A percentile compares a stretch with the other conserved stretches of the same genome.
phyloP scores from a whole-genome alignment of 1,284 basidiomycete species.

The Rhodotorula sp. region DNA sequence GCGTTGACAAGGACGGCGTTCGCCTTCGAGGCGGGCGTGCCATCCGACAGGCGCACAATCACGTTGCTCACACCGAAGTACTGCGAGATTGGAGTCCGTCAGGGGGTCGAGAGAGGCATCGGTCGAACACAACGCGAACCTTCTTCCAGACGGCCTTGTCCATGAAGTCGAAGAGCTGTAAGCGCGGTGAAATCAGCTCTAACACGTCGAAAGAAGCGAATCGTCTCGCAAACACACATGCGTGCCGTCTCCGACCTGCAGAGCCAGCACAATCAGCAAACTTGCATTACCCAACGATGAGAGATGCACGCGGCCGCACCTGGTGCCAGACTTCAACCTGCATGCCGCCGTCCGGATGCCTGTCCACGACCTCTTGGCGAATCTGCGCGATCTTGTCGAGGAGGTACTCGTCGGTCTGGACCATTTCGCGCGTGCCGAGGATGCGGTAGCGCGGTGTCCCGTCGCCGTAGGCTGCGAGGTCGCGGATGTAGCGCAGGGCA shows the following conservation, averaged over 20 bases:
- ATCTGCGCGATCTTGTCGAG: constrained; percentile 65
- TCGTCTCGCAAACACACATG: constrained; percentile 1
- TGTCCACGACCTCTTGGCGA: constrained; percentile 56
- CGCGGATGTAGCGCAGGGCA: constrained; percentile 34
- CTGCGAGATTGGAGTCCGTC: constrained; percentile 61
- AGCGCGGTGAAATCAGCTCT: not conserved
- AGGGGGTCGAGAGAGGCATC: not conserved
- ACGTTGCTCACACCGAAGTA: constrained; percentile 83
- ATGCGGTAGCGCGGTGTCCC: constrained; percentile 67
- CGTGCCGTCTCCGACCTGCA: constrained; percentile 23
- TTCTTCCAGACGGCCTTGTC: constrained; percentile 44
- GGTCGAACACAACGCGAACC: not conserved
- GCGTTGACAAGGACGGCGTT: constrained; percentile 85
- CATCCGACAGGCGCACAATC: constrained; percentile 82
- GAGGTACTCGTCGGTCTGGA: constrained; percentile 82
- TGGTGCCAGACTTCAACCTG: constrained; percentile 83
- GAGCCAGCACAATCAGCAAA: too few relatives aligned
- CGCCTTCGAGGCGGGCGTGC: constrained; percentile 67
- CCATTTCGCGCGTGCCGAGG: constrained; percentile 86
- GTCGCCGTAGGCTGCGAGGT: constrained; percentile 34
- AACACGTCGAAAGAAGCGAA: too few relatives aligned
- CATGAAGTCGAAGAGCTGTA: constrained; percentile 41
- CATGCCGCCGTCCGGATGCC: constrained; percentile 46
- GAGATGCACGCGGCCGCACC: constrained; percentile 52
- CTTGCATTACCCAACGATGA: not conserved